Evolutionary conservation across 2,329 filamentous ascomycete species (phyloP).

Genomic region (Bipolaris cookei): DNA sequence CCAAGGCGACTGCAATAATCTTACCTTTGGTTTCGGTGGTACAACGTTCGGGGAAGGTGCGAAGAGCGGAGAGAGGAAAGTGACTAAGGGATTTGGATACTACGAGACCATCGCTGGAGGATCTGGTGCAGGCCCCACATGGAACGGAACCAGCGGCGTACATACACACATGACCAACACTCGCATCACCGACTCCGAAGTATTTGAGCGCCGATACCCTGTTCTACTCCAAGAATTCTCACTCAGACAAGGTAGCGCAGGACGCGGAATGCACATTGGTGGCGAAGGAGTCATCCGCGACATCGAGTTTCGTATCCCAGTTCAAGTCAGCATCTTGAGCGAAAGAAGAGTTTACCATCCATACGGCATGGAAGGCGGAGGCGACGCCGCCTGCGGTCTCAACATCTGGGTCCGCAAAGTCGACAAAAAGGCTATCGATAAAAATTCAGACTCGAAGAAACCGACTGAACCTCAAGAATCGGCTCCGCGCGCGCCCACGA

Average conservation of each 20-base stretch:
- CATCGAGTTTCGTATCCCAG: slow-evolving; percentile 79
- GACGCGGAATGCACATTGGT: slow-evolving; percentile 69
- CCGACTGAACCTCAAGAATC: slow-evolving; percentile 25
- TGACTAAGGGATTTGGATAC: slow-evolving; percentile 81
- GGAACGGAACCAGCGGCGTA: slow-evolving; percentile 77
- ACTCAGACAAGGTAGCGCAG: slow-evolving; percentile 67
- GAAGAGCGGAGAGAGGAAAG: slow-evolving; percentile 45
- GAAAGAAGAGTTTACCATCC: slow-evolving; percentile 78
- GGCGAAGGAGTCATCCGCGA: slow-evolving; percentile 79
- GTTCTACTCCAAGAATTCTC: slow-evolving; percentile 75
- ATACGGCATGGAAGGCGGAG: slow-evolving; percentile 84
- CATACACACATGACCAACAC: slow-evolving; percentile 89
- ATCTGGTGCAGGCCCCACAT: slow-evolving; percentile 72
- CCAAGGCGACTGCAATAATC: slow-evolving; percentile 83
- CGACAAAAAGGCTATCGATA: slow-evolving; percentile 34
- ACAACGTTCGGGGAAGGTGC: slow-evolving; percentile 22
- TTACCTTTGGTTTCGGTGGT: slow-evolving; percentile 83
- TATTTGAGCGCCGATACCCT: slow-evolving; percentile 78
- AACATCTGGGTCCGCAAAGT: slow-evolving; percentile 88
- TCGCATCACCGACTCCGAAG: slow-evolving; percentile 79
- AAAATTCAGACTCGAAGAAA: slow-evolving; percentile 32
- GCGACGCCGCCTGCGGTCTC: slow-evolving; percentile 76
- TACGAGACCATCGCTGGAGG: slow-evolving; percentile 86
- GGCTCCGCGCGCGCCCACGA: slow-evolving; percentile 53
- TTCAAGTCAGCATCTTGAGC: slow-evolving; percentile 79